These are phyloP conservation scores for Claviceps lovelessii DNA, from an alignment of 2,329 filamentous ascomycete species.

Conservation along the genomic window DNA sequence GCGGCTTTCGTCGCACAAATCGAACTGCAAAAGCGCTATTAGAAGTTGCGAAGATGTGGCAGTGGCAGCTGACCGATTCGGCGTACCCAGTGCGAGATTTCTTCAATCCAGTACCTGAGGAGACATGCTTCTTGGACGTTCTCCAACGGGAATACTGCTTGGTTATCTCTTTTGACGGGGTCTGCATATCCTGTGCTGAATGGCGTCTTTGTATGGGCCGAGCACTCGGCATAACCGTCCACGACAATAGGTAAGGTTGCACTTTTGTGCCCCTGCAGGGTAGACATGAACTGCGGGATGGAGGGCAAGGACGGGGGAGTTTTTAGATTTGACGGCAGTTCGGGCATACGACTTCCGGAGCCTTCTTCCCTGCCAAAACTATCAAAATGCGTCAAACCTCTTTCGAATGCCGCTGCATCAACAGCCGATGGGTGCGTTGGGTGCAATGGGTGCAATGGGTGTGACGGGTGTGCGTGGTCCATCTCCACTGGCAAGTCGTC, in stretches of 20 bases:
- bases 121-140: conserved; percentile 25
- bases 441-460: too few species aligned
- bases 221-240: neutral
- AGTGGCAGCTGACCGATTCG: neutral
- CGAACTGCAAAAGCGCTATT: conserved; percentile 15
- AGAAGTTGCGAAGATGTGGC: neutral
- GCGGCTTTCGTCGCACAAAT: conserved; percentile 24
- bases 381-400: neutral
- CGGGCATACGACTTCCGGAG: neutral
- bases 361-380: neutral
- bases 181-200: neutral
- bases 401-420: neutral
- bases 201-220: neutral
- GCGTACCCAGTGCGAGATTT: conserved; percentile 25
- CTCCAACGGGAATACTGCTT: conserved; percentile 16
- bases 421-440: neutral
- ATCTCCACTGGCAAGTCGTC: neutral
- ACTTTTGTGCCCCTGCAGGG: neutral
- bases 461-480: neutral
- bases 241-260: neutral
- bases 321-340: neutral
- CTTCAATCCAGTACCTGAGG: conserved; percentile 25
- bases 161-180: neutral
- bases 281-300: neutral
- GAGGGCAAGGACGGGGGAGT: neutral